These are phyloP conservation scores for Hortiboletus campestris DNA, from an alignment of 768 basidiomycete species.

Conservation along the genomic window DNA sequence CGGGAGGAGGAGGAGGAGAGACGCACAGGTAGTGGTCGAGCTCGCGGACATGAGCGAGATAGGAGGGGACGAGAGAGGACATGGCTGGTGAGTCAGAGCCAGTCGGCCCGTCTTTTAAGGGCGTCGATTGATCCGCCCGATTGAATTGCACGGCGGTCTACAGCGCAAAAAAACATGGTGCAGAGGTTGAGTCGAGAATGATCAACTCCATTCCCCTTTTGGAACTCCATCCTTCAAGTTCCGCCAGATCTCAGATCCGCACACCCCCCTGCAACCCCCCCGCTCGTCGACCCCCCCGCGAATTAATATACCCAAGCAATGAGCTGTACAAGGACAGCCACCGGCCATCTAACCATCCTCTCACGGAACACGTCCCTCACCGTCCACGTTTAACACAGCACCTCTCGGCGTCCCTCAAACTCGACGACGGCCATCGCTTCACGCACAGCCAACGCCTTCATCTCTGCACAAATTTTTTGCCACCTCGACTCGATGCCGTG, in stretches of 20 bases:
- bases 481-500: background rate
- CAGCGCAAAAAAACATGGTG: background rate
- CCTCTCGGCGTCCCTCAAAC: too few relatives aligned
- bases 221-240: background rate
- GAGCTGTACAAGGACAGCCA: background rate
- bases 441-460: too few relatives aligned
- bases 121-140: slow-evolving; percentile 19
- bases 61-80: slow-evolving; percentile 47
- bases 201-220: background rate
- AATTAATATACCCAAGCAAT: background rate
- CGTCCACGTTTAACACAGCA: background rate
- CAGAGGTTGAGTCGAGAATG: background rate
- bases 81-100: background rate
- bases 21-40: slow-evolving; percentile 64
- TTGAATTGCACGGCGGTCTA: background rate
- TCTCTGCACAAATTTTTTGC: too few relatives aligned
- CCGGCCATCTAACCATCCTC: too few relatives aligned
- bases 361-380: background rate
- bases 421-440: too few relatives aligned
- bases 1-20: background rate
- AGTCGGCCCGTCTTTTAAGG: slow-evolving; percentile 6
- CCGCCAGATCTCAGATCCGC: slow-evolving; percentile 14
- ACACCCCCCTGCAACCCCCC: slow-evolving; percentile 11
- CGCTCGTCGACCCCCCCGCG: background rate
- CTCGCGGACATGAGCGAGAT: slow-evolving; percentile 58